Evolutionary conservation across 2,329 filamentous ascomycete genomes (phyloP), one percentile per base, ranked within the genome.

Genomic region (Hypoxylon sp.): DNA sequence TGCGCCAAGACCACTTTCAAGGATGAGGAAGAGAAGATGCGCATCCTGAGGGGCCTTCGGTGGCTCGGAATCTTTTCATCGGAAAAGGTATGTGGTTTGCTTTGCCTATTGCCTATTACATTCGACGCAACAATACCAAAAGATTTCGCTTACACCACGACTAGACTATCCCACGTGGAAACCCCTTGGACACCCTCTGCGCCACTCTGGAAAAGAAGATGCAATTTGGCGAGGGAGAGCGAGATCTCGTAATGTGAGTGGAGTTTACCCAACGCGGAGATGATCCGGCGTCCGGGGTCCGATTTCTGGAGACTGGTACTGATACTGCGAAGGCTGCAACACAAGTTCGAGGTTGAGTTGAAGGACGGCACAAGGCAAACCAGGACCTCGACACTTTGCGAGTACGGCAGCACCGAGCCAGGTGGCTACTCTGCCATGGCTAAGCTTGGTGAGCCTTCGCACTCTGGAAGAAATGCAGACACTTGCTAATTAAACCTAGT

Each of bases 141-240:
- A 4, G 14, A 16, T 36, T 36, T 36, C 14, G 14, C 32, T 36
- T 36, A 36, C 3, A 36, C 8, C 14, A 24, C 11, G 40, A 11
- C 20, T 26, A 87, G 77, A 93, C 91, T 75, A 90, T 81, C 4
- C 90, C 92, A 26, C 84, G 88, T 59, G 91, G 89, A 57, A 97
- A 92, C 82, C 91, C 93, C 7, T 86, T 97, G 36, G 93, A 97
- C 78, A 94, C 91, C 14, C 88, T 97, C 38, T 97, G 93, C 82
- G 93, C 92, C 30, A 91, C 89, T 2, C 87, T 97, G 28, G 93
- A 96, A 84, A 82, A 91, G 84, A 97, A 96, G 88, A 96, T 97
- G 92, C 87, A 92, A 80, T 97, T 90, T 79, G 91, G 87, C 75
- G 83, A 90, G 73, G 90, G 86, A 65, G 93, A 97, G 87, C 90